These are phyloP conservation scores for Kodamaea kakaduensis DNA, from an alignment of 805 yeast species.

Conservation along the genomic window DNA sequence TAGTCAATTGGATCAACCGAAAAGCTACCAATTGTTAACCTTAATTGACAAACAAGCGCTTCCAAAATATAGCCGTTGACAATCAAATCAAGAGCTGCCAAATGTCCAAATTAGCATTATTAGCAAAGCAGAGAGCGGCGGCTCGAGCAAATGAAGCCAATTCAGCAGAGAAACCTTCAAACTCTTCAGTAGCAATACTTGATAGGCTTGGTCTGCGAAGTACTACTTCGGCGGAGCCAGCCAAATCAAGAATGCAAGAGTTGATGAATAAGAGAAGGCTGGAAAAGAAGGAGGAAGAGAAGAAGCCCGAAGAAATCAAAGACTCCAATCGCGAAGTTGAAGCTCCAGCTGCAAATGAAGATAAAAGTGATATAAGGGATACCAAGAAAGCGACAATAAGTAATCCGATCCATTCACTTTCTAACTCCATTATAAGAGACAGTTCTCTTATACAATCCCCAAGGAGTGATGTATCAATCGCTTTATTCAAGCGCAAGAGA, in stretches of 20 bases:
- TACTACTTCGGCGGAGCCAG: background rate
- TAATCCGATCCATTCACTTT: background rate
- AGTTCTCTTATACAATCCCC: slow-evolving; percentile 7
- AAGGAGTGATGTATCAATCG: slow-evolving; percentile 2
- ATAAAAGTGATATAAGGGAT: too few relatives aligned
- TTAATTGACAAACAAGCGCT: too few relatives aligned
- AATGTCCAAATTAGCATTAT: slow-evolving; percentile 23
- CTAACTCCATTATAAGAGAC: slow-evolving; percentile 1
- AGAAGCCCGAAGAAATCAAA: slow-evolving; percentile 2
- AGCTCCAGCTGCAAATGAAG: too few relatives aligned
- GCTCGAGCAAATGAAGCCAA: slow-evolving; percentile 5
- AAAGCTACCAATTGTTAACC: too few relatives aligned
- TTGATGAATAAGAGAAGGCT: slow-evolving; percentile 2
- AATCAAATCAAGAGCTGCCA: too few relatives aligned
- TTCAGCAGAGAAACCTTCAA: background rate
- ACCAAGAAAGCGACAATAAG: too few relatives aligned
- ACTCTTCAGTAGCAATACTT: slow-evolving; percentile 2
- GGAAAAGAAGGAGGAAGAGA: slow-evolving; percentile 2
- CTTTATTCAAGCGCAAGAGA: slow-evolving; percentile 8
- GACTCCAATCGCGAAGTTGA: too few relatives aligned
- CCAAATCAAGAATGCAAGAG: background rate
- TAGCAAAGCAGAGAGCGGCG: slow-evolving; percentile 21
- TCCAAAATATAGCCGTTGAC: too few relatives aligned
- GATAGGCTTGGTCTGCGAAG: slow-evolving; percentile 1
- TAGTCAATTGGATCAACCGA: too few relatives aligned